Evolutionary conservation across 2,329 filamentous ascomycete genomes (phyloP), one percentile per base, ranked within the genome.

Genomic region (Venturia asperata): DNA sequence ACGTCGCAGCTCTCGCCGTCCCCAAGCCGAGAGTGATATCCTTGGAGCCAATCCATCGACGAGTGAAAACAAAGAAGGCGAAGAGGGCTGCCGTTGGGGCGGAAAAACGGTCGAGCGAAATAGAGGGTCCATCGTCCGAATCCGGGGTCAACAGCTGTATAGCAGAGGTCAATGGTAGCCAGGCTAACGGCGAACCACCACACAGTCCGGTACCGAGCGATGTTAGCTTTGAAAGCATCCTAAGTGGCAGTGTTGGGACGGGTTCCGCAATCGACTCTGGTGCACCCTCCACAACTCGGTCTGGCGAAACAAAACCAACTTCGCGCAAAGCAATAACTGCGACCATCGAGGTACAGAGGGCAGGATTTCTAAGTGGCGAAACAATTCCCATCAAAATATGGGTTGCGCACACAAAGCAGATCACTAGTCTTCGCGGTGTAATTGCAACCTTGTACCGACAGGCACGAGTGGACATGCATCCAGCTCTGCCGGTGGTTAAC

Each of bases 371-470:
- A 17, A 87, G 92, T 0, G 94, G 94, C 19, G 94, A 97, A 70
- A 85, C 84, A 30, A 81, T 97, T 55, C 87, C 90, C 0, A 83
- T 97, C 64, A 88, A 85, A 70, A 87, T 97, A 63, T 86, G 84
- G 0, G 87, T 99, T 67, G 88, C 91, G 68, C 94, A 97, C 74
- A 93, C 89, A 67, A 96, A 95, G 75, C 84, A 87, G 66, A 85
- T 97, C 72, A 91, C 93, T 78, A 97, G 92, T 73, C 83, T 96
- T 77, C 90, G 93, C 70, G 93, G 94, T 9, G 89, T 97, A 61
- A 94, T 97, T 67, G 86, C 96, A 58, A 97, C 94, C 1, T 80
- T 99, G 10, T 97, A 95, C 74, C 86, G 94, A 56, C 90, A 96
- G 75, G 92, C 92, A 30, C 87, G 91, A 67, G 93, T 97, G 58